These are phyloP conservation scores for Candida tunisiensis DNA, from an alignment of 1,139 yeast species.

Conservation along the genomic window DNA sequence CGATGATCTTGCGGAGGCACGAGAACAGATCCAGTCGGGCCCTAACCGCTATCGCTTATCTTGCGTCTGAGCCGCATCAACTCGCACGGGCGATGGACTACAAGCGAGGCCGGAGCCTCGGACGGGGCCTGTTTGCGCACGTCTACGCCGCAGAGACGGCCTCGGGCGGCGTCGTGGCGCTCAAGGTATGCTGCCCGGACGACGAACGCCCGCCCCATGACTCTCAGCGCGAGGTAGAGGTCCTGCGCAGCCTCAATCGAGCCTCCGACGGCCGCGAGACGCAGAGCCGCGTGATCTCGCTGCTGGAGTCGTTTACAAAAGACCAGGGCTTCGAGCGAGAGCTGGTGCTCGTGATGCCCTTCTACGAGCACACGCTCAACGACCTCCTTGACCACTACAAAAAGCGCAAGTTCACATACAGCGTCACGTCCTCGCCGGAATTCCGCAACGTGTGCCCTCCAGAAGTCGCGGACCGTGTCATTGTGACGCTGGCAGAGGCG, in stretches of 20 bases:
- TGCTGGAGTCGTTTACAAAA: conserved; percentile 13
- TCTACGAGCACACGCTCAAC: conserved; percentile 19
- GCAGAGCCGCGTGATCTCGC: conserved; percentile 8
- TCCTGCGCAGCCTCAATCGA: conserved; percentile 17
- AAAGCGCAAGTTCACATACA: conserved; percentile 17
- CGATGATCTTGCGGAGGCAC: too few relatives aligned
- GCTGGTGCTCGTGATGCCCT: conserved; percentile 26
- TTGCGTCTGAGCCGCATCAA: too few relatives aligned
- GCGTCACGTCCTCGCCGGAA: too few relatives aligned
- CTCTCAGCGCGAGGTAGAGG: conserved; percentile 24
- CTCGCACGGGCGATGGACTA: not conserved
- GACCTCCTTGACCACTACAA: conserved; percentile 17
- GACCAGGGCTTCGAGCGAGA: conserved; percentile 19
- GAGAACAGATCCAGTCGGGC: too few relatives aligned
- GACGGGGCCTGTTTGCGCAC: conserved; percentile 18
- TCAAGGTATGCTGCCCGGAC: conserved; percentile 30
- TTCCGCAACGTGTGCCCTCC: conserved; percentile 16
- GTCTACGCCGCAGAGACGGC: conserved; percentile 15
- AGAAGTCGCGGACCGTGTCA: conserved; percentile 16
- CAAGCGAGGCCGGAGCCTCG: conserved; percentile 5
- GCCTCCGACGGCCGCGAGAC: conserved; percentile 1
- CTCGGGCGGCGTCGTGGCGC: conserved; percentile 17
- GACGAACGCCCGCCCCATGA: conserved; percentile 35
- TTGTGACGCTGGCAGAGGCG: conserved; percentile 30
- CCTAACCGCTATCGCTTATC: too few relatives aligned